These are phyloP conservation scores for Vicia faba DNA, from an alignment of 306 rosid species.

Conservation along the genomic window DNA sequence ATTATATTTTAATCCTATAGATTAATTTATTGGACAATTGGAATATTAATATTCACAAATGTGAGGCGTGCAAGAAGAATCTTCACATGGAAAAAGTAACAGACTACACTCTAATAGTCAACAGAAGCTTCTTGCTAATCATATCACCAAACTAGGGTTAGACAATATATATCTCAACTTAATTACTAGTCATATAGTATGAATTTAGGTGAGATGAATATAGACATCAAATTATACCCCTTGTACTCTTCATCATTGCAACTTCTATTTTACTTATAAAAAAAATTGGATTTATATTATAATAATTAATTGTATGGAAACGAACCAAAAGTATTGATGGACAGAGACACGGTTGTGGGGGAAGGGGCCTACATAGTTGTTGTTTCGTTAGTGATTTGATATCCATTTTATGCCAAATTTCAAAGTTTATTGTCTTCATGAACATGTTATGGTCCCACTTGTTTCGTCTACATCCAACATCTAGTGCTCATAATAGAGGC, in stretches of 20 bases:
- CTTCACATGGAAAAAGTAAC: slow-evolving; percentile 24
- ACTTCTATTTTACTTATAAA: too few relatives aligned
- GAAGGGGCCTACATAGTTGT: slow-evolving; percentile 38
- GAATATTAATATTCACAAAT: background rate
- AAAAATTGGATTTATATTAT: too few relatives aligned
- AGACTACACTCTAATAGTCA: background rate
- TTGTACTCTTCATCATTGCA: too few relatives aligned
- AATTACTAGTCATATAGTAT: slow-evolving; percentile 5
- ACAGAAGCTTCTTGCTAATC: slow-evolving; percentile 24
- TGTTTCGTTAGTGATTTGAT: slow-evolving; percentile 45
- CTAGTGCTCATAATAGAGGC: slow-evolving; percentile 15
- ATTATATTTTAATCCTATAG: background rate
- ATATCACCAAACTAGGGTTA: slow-evolving; percentile 12
- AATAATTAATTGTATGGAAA: too few relatives aligned
- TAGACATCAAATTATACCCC: slow-evolving; percentile 2
- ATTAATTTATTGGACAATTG: background rate
- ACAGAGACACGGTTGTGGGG: background rate
- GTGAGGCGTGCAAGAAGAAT: slow-evolving; percentile 1
- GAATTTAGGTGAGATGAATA: slow-evolving; percentile 21
- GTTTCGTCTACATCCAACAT: slow-evolving; percentile 29
- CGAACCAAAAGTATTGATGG: slow-evolving; percentile 10
- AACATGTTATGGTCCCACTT: slow-evolving; percentile 34
- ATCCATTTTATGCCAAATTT: slow-evolving; percentile 37
- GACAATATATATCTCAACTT: slow-evolving; percentile 11
- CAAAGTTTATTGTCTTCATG: slow-evolving; percentile 33